These are phyloP conservation scores for Silene vulgaris DNA, from an alignment of 179 eudicot genomes.

Conservation along the genomic window DNA sequence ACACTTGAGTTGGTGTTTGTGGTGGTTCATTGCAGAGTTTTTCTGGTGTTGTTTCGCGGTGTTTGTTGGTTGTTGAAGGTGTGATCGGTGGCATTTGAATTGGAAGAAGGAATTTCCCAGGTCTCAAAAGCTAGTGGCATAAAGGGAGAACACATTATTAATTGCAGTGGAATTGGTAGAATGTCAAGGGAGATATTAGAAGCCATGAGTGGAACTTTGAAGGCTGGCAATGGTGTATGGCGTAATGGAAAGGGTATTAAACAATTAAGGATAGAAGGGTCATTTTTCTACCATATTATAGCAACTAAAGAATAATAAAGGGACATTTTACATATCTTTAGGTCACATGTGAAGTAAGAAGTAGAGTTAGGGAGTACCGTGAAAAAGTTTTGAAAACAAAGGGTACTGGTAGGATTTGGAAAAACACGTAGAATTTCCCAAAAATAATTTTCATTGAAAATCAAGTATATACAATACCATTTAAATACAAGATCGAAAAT, in stretches of 20 bases:
- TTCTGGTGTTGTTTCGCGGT: background rate
- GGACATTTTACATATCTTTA: too few relatives aligned
- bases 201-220: background rate
- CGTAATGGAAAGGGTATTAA: too few relatives aligned
- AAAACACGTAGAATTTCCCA: background rate
- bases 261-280: too few relatives aligned
- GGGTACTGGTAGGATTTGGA: background rate
- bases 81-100: background rate
- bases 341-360: too few relatives aligned
- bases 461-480: background rate
- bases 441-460: background rate
- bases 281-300: too few relatives aligned
- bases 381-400: too few relatives aligned
- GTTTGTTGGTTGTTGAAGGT: background rate
- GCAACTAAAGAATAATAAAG: too few relatives aligned
- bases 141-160: background rate
- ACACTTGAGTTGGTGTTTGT: background rate
- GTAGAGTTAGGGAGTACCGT: too few relatives aligned
- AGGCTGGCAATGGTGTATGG: background rate
- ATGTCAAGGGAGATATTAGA: background rate
- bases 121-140: background rate
- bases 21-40: background rate
- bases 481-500: background rate
- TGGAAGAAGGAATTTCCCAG: background rate
- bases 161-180: background rate